phyloP scores from a whole-genome alignment of 805 yeast species.

The Scheffersomyces amazonensis region DNA sequence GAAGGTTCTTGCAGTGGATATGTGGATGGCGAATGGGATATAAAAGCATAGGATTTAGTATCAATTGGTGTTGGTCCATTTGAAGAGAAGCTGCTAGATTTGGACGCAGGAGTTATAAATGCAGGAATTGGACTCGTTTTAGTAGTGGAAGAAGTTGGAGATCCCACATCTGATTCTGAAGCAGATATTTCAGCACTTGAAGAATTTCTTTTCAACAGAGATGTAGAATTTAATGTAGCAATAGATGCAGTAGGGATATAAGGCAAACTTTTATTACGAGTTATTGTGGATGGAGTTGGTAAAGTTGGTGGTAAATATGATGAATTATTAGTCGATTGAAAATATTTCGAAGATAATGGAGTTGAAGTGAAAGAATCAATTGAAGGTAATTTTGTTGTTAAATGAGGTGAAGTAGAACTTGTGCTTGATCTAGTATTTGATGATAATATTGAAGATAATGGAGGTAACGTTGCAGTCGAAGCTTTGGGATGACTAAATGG shows the following conservation, averaged over 20 bases:
- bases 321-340: not conserved
- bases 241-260: not conserved
- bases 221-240: not conserved
- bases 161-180: constrained; percentile 1
- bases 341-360: constrained; percentile 12
- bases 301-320: not conserved
- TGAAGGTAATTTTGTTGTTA: constrained; percentile 20
- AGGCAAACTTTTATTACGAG: not conserved
- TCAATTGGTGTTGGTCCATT: constrained; percentile 10
- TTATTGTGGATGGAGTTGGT: not conserved
- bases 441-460: constrained; percentile 32
- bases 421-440: not conserved
- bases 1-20: constrained; percentile 79
- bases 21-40: constrained; percentile 88
- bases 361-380: constrained; percentile 19
- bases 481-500: constrained; percentile 17
- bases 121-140: not conserved
- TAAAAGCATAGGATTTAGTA: constrained; percentile 68
- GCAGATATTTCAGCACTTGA: not conserved
- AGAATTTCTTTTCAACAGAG: not conserved
- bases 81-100: constrained; percentile 1
- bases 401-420: constrained; percentile 1
- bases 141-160: constrained; percentile 3
- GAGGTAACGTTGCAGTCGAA: constrained; percentile 25
- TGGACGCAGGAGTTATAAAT: constrained; percentile 5